Conservation (phyloP, 2,329 filamentous ascomycete genomes). For the Colletotrichum sp. region DNA sequence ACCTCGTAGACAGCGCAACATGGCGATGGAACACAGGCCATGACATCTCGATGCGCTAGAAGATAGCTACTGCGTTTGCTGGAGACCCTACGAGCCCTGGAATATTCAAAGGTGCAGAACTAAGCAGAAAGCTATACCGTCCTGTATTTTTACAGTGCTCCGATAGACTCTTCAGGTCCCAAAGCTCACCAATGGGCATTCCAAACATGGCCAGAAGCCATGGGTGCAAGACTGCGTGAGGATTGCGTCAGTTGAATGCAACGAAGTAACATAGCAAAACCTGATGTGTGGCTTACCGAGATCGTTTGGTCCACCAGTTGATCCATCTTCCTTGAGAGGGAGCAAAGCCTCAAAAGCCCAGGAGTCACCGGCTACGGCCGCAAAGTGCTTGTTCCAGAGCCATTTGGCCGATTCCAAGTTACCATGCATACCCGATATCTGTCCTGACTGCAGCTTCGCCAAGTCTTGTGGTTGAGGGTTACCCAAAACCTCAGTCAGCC, state of each 20-base stretch:
- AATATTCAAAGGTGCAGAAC: background rate
- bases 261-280: background rate
- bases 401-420: conserved; percentile 39
- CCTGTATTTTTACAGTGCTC: background rate
- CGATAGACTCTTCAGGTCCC: background rate
- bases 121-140: background rate
- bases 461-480: conserved; percentile 41
- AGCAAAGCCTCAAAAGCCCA: conserved; percentile 70
- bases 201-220: background rate
- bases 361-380: conserved; percentile 68
- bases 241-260: background rate
- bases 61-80: background rate
- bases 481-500: conserved; percentile 64
- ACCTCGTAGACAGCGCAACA: background rate
- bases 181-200: background rate
- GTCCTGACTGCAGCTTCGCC: conserved; percentile 30
- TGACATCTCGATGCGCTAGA: background rate
- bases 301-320: background rate
- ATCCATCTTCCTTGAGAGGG: conserved; percentile 29
- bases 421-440: background rate
- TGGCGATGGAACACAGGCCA: background rate
- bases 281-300: background rate
- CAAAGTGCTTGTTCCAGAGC: conserved; percentile 73
- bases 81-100: background rate
- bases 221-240: background rate